A percentile compares a stretch with the other conserved stretches of the same genome.
These are phyloP conservation scores for Asterophora lycoperdoides DNA, from an alignment of 768 basidiomycete species.

Conservation along the genomic window DNA sequence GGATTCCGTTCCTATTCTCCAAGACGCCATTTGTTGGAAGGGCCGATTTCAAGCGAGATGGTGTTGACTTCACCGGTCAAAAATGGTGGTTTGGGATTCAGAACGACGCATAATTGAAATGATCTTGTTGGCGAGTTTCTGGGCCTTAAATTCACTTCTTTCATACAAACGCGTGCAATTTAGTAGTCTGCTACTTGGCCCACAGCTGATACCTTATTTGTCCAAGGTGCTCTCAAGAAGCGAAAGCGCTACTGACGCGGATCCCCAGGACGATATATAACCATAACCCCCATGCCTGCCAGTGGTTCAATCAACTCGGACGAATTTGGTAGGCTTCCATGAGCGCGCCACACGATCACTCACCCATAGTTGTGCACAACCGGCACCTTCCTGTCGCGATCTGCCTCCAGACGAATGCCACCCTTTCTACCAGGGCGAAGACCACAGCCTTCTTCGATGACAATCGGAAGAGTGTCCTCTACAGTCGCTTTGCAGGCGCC, in stretches of 20 bases:
- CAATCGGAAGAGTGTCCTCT: constrained; percentile 45
- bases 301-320: background rate
- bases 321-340: too few species aligned
- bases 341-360: constrained; percentile 15
- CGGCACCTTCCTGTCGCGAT: constrained; percentile 35
- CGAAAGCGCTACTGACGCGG: constrained; percentile 44
- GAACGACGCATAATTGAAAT: background rate
- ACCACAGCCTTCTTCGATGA: constrained; percentile 54
- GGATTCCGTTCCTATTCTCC: constrained; percentile 60
- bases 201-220: background rate
- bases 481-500: constrained; percentile 37
- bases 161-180: too few species aligned
- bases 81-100: constrained; percentile 45
- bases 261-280: constrained; percentile 64
- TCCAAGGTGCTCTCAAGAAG: constrained; percentile 35
- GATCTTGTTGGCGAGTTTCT: too few species aligned
- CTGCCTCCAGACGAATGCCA: constrained; percentile 51
- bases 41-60: background rate
- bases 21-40: constrained; percentile 36
- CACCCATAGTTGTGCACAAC: constrained; percentile 66
- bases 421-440: constrained; percentile 50
- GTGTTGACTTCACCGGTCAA: constrained; percentile 19
- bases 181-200: too few species aligned
- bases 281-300: constrained; percentile 59
- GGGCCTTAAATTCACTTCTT: too few species aligned